A percentile compares a stretch with the other conserved stretches of the same genome.
Evolutionary conservation across 2,329 filamentous ascomycete genomes (phyloP).

Genomic region (Trichoderma breve): DNA sequence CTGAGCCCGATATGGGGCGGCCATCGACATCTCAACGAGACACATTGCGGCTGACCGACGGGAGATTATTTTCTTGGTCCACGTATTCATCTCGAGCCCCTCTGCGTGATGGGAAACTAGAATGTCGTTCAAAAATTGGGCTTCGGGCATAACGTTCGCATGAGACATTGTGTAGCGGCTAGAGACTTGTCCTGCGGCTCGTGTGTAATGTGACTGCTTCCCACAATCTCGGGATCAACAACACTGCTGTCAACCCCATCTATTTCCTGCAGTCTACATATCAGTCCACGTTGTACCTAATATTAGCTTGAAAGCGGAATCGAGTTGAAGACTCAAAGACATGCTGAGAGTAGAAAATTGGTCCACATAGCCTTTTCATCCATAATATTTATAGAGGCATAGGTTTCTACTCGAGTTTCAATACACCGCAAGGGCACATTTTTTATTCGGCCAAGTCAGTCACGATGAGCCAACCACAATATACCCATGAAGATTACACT

Average conservation of each 20-base stretch:
- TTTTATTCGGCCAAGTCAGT: no score
- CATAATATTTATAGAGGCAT: neutral
- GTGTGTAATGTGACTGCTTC: neutral
- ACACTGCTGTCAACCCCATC: no score
- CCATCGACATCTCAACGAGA: neutral
- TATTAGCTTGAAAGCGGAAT: neutral
- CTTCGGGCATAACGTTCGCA: neutral
- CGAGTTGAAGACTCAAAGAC: neutral
- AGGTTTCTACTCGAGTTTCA: neutral
- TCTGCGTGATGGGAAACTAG: neutral
- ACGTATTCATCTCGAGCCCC: neutral
- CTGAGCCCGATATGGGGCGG: neutral
- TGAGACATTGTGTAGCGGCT: neutral
- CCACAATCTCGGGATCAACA: neutral
- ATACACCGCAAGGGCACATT: neutral
- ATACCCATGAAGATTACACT: conserved; percentile 23
- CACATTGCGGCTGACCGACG: neutral
- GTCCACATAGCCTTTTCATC: neutral
- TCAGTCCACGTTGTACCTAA: neutral
- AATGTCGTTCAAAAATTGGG: neutral
- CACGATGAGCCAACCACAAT: neutral
- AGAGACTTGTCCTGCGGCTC: neutral
- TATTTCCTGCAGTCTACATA: neutral
- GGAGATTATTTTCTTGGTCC: neutral
- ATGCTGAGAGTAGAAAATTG: neutral